Evolutionary conservation across 257 asterid species (phyloP).

Genomic region (Solanum habrochaites): DNA sequence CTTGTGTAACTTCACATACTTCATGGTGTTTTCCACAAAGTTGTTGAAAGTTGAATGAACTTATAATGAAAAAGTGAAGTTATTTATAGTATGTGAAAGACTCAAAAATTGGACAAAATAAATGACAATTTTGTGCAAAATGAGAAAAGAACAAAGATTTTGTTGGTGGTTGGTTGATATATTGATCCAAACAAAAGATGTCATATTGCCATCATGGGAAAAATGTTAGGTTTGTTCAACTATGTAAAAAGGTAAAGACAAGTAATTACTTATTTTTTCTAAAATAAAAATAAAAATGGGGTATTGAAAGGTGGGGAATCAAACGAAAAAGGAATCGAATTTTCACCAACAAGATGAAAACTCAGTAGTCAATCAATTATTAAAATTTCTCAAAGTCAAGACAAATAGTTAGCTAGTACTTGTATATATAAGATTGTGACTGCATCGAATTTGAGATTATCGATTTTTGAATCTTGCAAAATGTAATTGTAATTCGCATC

Average conservation of each 20-base stretch:
- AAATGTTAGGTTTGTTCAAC: constrained; percentile 4
- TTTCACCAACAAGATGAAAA: not conserved
- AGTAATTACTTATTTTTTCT: too few species aligned
- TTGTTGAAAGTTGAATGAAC: not conserved
- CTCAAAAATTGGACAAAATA: not conserved
- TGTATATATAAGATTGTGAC: not conserved
- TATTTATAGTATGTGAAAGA: not conserved
- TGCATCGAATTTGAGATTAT: not conserved
- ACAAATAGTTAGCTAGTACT: too few species aligned
- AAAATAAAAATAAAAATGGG: too few species aligned
- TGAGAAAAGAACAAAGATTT: not conserved
- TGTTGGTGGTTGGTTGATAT: constrained; percentile 7
- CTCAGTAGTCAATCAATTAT: accelerated
- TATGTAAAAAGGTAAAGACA: not conserved
- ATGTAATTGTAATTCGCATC: not conserved
- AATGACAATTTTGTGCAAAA: not conserved
- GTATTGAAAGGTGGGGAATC: not conserved
- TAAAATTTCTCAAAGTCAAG: not conserved
- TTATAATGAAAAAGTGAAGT: not conserved
- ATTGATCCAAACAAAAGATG: not conserved
- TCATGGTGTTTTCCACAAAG: constrained; percentile 10
- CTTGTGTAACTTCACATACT: constrained; percentile 32
- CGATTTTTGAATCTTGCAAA: not conserved
- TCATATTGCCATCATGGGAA: constrained; percentile 16
- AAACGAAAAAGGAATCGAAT: too few species aligned